Evolutionary conservation across 1,139 yeast species (phyloP), one percentile per base, ranked within the genome.

Genomic region (Magnusiomyces paraingens): DNA sequence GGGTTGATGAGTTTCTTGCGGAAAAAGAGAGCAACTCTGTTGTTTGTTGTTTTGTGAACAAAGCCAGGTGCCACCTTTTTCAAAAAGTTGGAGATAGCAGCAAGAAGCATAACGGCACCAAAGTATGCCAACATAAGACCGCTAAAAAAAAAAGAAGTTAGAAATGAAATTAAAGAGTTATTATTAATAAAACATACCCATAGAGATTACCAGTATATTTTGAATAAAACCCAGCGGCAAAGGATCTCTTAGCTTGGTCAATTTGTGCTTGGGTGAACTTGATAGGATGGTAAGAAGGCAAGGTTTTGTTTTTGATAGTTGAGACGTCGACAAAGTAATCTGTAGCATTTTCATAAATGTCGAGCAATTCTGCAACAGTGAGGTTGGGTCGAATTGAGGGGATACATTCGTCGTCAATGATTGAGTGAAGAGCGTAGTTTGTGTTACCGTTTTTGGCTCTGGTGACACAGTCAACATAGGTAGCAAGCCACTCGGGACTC

Each of bases 81-180:
- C 52, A 49, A 15, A 53, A 57, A 4, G 54, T 65, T 65, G 32
- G 59, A 44, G 4, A 59, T 8, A 3, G 59, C 47, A 1, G 60
- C 69, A 10, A 49, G 36, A 2, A 57, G 38, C 39, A 65, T 50
- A 3, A 66, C 51, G 1, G 59, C 21, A 6, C 52, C 60, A 62
- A 67, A 66, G 53, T 62, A 66, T 2, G 58, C 63, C 1, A 64
- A 49, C 2, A 64, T 49, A 12, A 57, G 58, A 47, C 58, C 56
- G 1, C 68, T 69, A 48, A 57, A 62, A 4, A 26, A 26, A 26
- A 8, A 26, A 26, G 8, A 8, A 59, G 42, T 11, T 53, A 53
- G 4, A 48, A 51, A 17, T 43, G 26, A 43, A 43, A 14, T 41
- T 18, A 12, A 10, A 15, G n/a, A n/a, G 12, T 10, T 41, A n/a